A percentile compares a stretch with the other conserved stretches of the same genome.
These are phyloP conservation scores for Rubus idaeus DNA, from an alignment of 306 rosid species.

Conservation along the genomic window DNA sequence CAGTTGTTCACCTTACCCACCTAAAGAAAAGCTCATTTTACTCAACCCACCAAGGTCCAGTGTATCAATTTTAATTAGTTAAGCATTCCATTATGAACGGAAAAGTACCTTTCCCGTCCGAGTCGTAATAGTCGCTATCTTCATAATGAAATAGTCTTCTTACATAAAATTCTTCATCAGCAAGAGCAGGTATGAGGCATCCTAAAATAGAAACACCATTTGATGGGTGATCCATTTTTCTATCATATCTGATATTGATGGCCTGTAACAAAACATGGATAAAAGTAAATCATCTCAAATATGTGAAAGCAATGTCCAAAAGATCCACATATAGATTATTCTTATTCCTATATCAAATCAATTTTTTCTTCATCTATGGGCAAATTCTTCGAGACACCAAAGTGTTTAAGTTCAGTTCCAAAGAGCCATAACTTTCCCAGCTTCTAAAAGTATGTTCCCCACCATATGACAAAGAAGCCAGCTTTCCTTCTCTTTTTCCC, in stretches of 20 bases:
- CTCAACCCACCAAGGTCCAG: neutral
- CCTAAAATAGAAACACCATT: conserved; percentile 91
- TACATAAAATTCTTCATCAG: conserved; percentile 69
- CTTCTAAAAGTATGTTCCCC: neutral
- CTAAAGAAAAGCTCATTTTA: neutral
- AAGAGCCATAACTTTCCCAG: neutral
- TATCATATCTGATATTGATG: conserved; percentile 46
- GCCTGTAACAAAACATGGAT: conserved; percentile 49
- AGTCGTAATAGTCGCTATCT: conserved; percentile 55
- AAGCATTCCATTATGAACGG: conserved; percentile 1
- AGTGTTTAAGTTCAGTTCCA: neutral
- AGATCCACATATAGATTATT: neutral
- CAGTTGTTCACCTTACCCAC: neutral
- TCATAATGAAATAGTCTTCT: conserved; percentile 49
- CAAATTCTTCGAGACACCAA: neutral
- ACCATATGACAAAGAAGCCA: neutral
- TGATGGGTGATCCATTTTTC: conserved; percentile 72
- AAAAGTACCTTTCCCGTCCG: conserved; percentile 64
- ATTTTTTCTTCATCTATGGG: neutral
- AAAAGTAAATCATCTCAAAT: conserved; percentile 22
- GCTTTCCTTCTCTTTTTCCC: no score
- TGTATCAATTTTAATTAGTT: neutral
- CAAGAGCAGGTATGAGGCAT: conserved; percentile 71
- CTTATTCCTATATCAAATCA: neutral
- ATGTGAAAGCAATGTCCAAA: neutral